Base-by-base conservation (phyloP, 345 rosid genomes). In the Eucalyptus lansdowneana region DNA sequence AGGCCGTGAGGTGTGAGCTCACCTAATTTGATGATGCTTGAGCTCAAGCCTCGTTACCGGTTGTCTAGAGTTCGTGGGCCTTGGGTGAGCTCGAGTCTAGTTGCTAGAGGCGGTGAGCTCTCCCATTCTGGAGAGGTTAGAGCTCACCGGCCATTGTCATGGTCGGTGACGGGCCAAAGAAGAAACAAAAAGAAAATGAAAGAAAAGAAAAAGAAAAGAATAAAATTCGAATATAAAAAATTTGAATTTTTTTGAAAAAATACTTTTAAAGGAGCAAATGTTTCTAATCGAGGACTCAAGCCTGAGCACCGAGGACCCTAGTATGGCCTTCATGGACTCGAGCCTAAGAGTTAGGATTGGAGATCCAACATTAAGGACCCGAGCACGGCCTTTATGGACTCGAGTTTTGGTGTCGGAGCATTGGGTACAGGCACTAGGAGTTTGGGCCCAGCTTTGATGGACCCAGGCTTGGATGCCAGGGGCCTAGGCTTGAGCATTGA, bases 381-480 rank as follows among this genome's bases (percentile, higher is more conserved):
- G 1, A 22, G 62, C 62, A 56, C 1, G 6, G 12, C 62, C 27
- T 21, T 56, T 56, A 56, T 56, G 27, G 62, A 56, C 27, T 9
- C 2, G 6, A 54, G 27, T 54, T 54, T 9, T 1, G 5, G 27
- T 54, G 60, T 22, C 3, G 1, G 11, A 22, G 60, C 27, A 54
- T 54, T 54, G 27, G 12, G 27, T 56, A 56, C 1, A 0, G 27
- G 6, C 62, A 22, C 11, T 1, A 4, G 6, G 27, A 22, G 44
- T 19, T 54, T 22, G 5, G 2, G 60, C 27, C 60, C 3, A 24
- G 1, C 27, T 11, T 22, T 21, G 62, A 9, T 56, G 6, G 27
- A 22, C 62, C 11, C 6, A 4, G 0, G 62, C 6, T 0, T 56
- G 27, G 6, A 2, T 4, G 27, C 27, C 12, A 0, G 12, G 27